Percentiles rank a stretch among this genome's conserved stretches.
These are phyloP conservation scores for Serendipita indica DNA, from an alignment of 768 basidiomycete genomes.

Conservation along the genomic window DNA sequence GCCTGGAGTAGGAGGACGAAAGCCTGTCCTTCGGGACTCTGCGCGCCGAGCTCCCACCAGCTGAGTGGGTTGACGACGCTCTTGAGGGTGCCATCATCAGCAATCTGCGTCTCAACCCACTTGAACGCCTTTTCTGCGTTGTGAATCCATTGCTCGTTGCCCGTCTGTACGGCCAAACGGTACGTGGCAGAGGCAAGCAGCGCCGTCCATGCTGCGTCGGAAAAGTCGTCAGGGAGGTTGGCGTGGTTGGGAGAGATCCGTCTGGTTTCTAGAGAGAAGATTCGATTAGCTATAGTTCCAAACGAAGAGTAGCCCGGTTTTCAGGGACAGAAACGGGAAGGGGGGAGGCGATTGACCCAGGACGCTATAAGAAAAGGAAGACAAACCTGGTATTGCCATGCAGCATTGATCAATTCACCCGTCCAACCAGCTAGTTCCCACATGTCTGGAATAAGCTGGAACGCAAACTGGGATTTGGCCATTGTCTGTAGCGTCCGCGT, in stretches of 20 bases:
- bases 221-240: neutral
- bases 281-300: too few relatives aligned
- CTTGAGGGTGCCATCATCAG: conserved; percentile 1
- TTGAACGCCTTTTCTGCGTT: conserved; percentile 1
- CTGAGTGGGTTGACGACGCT: conserved; percentile 1
- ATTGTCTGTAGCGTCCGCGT: neutral
- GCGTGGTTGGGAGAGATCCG: neutral
- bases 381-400: neutral
- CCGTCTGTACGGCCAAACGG: neutral
- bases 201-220: conserved; percentile 9
- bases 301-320: too few relatives aligned
- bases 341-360: too few relatives aligned
- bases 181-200: conserved; percentile 9
- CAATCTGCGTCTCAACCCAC: neutral
- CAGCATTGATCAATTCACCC: neutral
- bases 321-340: too few relatives aligned
- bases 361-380: too few relatives aligned
- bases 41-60: neutral
- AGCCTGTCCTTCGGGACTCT: conserved; percentile 8
- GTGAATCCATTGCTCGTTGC: neutral
- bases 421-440: neutral
- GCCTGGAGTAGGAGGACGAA: conserved; percentile 6
- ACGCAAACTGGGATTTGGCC: neutral
- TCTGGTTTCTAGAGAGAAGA: too few relatives aligned
- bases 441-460: neutral